Evolutionary conservation across 176 grass and related monocot genomes (phyloP).

Genomic region (Hyparrhenia diplandra): DNA sequence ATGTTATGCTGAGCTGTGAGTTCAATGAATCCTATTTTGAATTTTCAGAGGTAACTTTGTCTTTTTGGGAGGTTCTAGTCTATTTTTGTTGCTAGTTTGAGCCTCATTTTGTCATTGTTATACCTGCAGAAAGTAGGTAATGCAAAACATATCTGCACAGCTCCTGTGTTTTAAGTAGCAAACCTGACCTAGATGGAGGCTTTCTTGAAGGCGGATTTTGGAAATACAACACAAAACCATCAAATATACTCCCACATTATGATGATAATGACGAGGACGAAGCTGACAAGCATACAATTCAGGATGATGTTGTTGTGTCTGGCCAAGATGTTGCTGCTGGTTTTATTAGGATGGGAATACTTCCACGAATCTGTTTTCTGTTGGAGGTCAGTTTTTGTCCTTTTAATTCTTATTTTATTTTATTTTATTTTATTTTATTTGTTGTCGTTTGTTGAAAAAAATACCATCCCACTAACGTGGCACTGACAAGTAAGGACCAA

Average conservation of each 20-base stretch:
- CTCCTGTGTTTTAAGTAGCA: conserved; percentile 87
- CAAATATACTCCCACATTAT: conserved; percentile 61
- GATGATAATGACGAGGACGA: conserved; percentile 57
- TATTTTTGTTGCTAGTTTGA: neutral
- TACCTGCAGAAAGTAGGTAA: conserved; percentile 51
- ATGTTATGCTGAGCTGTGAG: conserved; percentile 61
- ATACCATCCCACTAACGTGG: neutral
- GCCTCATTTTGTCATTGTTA: conserved; percentile 17
- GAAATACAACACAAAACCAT: conserved; percentile 92
- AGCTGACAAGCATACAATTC: conserved; percentile 69
- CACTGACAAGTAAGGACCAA: neutral
- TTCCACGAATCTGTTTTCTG: conserved; percentile 81
- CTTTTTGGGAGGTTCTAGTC: neutral
- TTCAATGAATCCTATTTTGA: conserved; percentile 77
- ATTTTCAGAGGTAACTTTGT: conserved; percentile 56
- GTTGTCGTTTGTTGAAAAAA: neutral
- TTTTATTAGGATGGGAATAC: conserved; percentile 91
- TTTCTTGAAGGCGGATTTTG: conserved; percentile 91
- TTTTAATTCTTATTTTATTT: neutral
- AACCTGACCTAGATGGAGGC: conserved; percentile 62
- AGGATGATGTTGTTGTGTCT: conserved; percentile 85
- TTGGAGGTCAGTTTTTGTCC: conserved; percentile 57
- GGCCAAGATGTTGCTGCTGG: conserved; percentile 89
- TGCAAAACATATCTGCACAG: conserved; percentile 65
- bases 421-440: conserved; percentile 1